Base-by-base conservation (phyloP, 805 yeast genomes). In the Candida jianshihensis region DNA sequence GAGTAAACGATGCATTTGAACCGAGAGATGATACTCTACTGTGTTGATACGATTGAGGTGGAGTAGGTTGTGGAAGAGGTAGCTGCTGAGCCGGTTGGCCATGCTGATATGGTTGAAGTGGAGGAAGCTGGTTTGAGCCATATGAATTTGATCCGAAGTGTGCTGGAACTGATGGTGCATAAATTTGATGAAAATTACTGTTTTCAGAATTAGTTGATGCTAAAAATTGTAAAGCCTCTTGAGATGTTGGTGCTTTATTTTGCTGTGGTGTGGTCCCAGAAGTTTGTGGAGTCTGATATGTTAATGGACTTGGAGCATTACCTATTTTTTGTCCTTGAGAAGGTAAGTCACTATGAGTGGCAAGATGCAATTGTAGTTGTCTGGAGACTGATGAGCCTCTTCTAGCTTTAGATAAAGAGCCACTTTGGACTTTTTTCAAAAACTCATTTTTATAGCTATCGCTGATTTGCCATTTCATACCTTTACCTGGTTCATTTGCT, bases 391-490 rank as follows among this genome's bases (percentile, higher is more conserved):
- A 76, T 10, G 85, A 77, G 8, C 95, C 95, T 48, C 95, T 65
- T 62, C 86, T 76, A 15, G 79, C 71, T 51, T 83, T 84, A 48
- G 78, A 75, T 33, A 83, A 61, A 27, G 81, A 73, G 13, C 96
- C 96, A 41, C 73, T 78, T 40, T 75, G 75, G 63, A 89, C 78
- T 63, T 88, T 85, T 47, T 71, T 74, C 56, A 89, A 61, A 51
- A 89, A 89, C 46, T 92, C 98, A 31, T 78, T 79, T 51, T 82
- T 80, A 57, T 83, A 90, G 33, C 78, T 65, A 28, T 86, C 92
- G 44, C 88, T 78, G 40, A 92, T 89, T 63, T 88, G 94, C 99
- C 99, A 92, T 62, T 92, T 92, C 95, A 92, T 90, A 45, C 98
- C 97, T 60, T 92, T 92, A 14, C 99, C 98, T 0, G 97, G 97